These are phyloP conservation scores for Uronychia setigera DNA, from an alignment of 73 alveolate genomes.

Conservation along the genomic window DNA sequence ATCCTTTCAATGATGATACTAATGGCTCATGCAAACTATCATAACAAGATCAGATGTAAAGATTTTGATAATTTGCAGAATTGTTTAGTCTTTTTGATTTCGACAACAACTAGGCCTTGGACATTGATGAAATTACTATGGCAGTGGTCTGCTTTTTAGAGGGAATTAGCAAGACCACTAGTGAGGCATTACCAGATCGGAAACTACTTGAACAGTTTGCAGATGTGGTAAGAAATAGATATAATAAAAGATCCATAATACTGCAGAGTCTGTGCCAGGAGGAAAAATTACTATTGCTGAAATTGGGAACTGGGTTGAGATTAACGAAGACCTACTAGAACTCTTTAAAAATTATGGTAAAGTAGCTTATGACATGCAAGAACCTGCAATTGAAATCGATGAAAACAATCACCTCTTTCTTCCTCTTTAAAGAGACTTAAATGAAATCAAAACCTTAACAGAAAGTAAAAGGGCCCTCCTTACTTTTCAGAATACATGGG, in stretches of 20 bases:
- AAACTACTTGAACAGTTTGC: slow-evolving; percentile 31
- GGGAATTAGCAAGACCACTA: slow-evolving; percentile 35
- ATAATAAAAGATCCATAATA: slow-evolving; percentile 11
- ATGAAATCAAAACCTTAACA: not conserved
- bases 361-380: not conserved
- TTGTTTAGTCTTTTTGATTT: slow-evolving; percentile 54
- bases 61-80: not conserved
- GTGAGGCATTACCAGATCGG: slow-evolving; percentile 3
- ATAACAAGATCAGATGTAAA: slow-evolving; percentile 27
- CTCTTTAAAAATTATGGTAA: slow-evolving; percentile 17
- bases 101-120: slow-evolving; percentile 47
- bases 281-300: slow-evolving; percentile 38
- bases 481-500: too few relatives aligned
- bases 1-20: slow-evolving; percentile 31
- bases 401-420: slow-evolving; percentile 6
- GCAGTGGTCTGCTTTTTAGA: slow-evolving; percentile 31
- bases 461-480: not conserved
- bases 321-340: slow-evolving; percentile 43
- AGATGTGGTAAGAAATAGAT: slow-evolving; percentile 3
- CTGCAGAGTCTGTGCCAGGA: slow-evolving; percentile 52
- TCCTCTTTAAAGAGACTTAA: not conserved
- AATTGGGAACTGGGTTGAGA: slow-evolving; percentile 57
- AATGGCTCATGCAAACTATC: slow-evolving; percentile 46
- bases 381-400: slow-evolving; percentile 38
- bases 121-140: slow-evolving; percentile 38